Conservation (phyloP, 2,329 filamentous ascomycete genomes). For the Endothia cerciana region DNA sequence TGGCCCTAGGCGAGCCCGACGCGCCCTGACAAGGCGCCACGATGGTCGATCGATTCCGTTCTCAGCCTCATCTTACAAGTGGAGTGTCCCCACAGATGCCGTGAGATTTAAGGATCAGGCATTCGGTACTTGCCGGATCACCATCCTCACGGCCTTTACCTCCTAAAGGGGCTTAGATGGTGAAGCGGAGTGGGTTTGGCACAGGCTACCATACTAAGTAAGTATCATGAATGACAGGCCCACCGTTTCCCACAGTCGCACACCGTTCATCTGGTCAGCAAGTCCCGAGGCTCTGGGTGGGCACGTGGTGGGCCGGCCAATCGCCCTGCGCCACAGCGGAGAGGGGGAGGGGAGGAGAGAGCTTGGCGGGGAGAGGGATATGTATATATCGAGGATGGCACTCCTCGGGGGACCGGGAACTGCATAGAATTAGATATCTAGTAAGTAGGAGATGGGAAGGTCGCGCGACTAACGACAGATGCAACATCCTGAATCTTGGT, state of each 20-base stretch:
- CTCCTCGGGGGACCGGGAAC: no score
- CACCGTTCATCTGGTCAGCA: neutral
- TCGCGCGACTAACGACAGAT: neutral
- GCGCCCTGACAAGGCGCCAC: neutral
- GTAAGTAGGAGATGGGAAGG: neutral
- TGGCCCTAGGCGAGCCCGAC: neutral
- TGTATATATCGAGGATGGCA: no score
- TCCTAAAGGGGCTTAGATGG: neutral
- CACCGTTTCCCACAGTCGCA: neutral
- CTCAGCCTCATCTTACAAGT: conserved; percentile 6
- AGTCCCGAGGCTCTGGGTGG: conserved; percentile 1
- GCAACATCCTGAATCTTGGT: neutral
- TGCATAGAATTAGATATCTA: no score
- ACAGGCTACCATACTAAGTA: neutral
- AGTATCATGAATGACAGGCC: neutral
- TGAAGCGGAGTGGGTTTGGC: neutral
- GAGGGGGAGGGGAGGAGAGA: no score
- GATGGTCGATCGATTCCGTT: neutral
- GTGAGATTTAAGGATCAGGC: neutral
- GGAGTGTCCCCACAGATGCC: neutral
- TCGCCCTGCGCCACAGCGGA: no score
- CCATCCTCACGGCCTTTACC: neutral
- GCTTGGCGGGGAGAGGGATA: no score
- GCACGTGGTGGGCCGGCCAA: neutral
- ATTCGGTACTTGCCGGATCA: neutral